phyloP scores from a whole-genome alignment of 768 basidiomycete genomes.

The Russula brevipes region DNA sequence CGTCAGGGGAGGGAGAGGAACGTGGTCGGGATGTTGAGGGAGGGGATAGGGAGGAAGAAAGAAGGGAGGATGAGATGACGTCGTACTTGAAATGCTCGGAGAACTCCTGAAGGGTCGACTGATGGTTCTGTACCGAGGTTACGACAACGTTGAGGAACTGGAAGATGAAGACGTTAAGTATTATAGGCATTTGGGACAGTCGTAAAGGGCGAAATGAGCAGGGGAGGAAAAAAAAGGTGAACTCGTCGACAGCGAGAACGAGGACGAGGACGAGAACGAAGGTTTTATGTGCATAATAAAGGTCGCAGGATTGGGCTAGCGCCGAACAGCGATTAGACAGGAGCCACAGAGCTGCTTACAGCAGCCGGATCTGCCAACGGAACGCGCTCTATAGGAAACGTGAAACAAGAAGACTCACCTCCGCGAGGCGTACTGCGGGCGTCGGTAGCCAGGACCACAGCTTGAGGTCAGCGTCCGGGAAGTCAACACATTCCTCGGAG shows the following conservation, averaged over 20 bases:
- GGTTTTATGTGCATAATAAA: neutral
- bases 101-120: constrained; percentile 18
- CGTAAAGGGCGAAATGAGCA: neutral
- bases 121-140: constrained; percentile 7
- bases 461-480: constrained; percentile 14
- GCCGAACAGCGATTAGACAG: neutral
- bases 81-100: constrained; percentile 26
- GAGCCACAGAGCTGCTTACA: neutral
- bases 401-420: neutral
- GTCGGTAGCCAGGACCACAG: constrained; percentile 20
- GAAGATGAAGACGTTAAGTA: constrained; percentile 8
- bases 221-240: neutral
- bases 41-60: constrained; percentile 20
- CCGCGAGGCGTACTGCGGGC: neutral
- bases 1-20: constrained; percentile 8
- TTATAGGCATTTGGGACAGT: neutral
- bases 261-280: no score
- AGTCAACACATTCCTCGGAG: constrained; percentile 8
- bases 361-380: constrained; percentile 13
- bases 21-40: constrained; percentile 15
- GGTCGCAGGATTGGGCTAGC: neutral
- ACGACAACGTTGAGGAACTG: constrained; percentile 19
- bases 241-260: neutral
- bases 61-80: constrained; percentile 25
- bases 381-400: neutral